Evolutionary conservation across 2,329 filamentous ascomycete genomes (phyloP), one percentile per base, ranked within the genome.

Genomic region (Stagonosporopsis cucurbitacearum): DNA sequence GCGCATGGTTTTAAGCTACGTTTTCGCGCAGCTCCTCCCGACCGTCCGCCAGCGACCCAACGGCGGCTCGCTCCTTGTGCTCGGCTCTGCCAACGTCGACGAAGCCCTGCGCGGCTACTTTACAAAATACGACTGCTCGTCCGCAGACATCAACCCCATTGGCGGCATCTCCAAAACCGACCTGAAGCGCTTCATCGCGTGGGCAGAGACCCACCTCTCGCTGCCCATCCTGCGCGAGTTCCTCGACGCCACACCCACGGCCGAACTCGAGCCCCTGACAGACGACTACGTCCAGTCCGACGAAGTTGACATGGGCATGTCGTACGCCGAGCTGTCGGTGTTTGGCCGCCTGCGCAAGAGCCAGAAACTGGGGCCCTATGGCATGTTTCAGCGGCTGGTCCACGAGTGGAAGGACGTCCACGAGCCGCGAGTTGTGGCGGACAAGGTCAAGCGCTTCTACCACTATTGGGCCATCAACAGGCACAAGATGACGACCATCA

Each of bases 111-210:
- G 81, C 25, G 82, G 80, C 26, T 76, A 90, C 70, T 77, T 89
- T 20, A 91, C 88, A n/a, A 90, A 91, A 74, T 90, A 90, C 67
- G 88, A 90, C 69, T 85, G 82, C 66, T 75, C 68, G 7, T 76
- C 72, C n/a, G 79, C 79, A 15, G 62, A 65, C 35, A 77, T 77
- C 59, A 77, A 88, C 63, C 87, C 87, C 3, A 87, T 89, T 46
- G 86, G 80, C 22, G 75, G 75, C 11, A 84, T 87, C 53, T 81
- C 79, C 54, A 92, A 91, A 72, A 85, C 80, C 2, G 89, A 92
- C 64, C 77, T 91, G 1, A 90, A 89, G 71, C 76, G 82, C 9
- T 92, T 93, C 75, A 89, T 92, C 56, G 77, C 76, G n/a, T 92
- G 85, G 81, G 70, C 72, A 0, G 39, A 57, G 1, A 59, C 39